Percentiles rank a stretch among this genome's conserved stretches.
Evolutionary conservation across 345 rosid genomes (phyloP).

Genomic region (Luvunga scandens): DNA sequence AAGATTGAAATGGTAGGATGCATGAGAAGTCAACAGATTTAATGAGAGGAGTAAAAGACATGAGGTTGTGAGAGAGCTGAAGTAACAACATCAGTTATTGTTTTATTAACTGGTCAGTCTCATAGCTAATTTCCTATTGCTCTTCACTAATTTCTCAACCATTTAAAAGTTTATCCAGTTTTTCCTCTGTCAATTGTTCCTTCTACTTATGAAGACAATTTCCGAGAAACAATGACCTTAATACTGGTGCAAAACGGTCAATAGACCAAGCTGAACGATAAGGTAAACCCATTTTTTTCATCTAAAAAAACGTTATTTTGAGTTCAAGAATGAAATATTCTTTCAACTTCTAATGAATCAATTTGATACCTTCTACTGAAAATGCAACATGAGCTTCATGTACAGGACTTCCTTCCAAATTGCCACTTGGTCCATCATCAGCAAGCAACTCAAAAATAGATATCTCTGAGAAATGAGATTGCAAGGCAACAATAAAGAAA

Average conservation of each 20-base stretch:
- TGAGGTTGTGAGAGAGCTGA: neutral
- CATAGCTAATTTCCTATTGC: neutral
- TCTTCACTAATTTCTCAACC: slow-evolving; percentile 10
- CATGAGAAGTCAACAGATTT: neutral
- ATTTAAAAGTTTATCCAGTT: neutral
- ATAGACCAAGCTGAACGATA: neutral
- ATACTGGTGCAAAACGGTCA: neutral
- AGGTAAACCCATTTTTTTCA: neutral
- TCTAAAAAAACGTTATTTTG: neutral
- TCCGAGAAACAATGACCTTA: neutral
- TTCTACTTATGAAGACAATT: neutral
- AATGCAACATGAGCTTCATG: slow-evolving; percentile 77
- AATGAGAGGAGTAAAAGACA: neutral
- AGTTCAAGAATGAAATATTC: neutral
- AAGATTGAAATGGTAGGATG: neutral
- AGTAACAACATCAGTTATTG: neutral
- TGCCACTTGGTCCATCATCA: slow-evolving; percentile 49
- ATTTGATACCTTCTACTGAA: slow-evolving; percentile 70
- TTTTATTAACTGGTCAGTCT: neutral
- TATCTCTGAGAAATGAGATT: slow-evolving; percentile 41
- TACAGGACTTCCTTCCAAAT: slow-evolving; percentile 31
- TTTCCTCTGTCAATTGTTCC: neutral
- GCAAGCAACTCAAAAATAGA: slow-evolving; percentile 74
- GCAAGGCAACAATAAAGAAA: neutral
- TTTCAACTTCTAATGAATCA: neutral